phyloP scores from a whole-genome alignment of 345 rosid genomes.

The Syzygium jambos region DNA sequence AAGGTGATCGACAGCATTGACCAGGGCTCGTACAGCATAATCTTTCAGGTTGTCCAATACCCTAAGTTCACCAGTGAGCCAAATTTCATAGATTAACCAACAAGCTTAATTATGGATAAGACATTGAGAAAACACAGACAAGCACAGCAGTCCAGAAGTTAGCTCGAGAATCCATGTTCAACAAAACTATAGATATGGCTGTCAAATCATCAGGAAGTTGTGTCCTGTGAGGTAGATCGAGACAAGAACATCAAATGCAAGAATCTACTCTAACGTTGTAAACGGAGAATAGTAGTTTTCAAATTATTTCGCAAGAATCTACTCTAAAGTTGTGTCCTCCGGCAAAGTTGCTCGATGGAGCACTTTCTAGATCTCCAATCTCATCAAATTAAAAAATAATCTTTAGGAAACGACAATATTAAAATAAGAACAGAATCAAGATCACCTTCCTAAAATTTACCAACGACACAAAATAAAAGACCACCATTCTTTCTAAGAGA shows the following conservation, averaged over 20 bases:
- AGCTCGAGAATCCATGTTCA: not conserved
- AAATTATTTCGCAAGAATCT: not conserved
- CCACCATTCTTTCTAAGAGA: not conserved
- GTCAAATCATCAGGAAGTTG: not conserved
- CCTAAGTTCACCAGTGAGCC: slow-evolving; percentile 26
- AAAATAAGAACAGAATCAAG: not conserved
- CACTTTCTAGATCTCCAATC: not conserved
- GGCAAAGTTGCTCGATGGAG: not conserved
- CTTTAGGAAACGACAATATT: not conserved
- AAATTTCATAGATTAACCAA: not conserved
- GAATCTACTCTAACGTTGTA: not conserved
- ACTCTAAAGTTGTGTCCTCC: not conserved
- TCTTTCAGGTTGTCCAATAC: slow-evolving; percentile 95
- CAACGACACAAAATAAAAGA: not conserved
- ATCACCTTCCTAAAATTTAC: not conserved
- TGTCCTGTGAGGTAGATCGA: not conserved
- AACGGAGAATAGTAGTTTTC: not conserved
- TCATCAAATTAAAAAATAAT: not conserved
- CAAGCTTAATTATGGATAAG: not conserved
- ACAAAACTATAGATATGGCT: not conserved
- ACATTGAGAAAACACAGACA: not conserved
- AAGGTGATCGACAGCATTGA: slow-evolving; percentile 97
- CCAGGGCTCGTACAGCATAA: slow-evolving; percentile 83
- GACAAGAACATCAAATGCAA: not conserved
- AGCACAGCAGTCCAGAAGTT: not conserved